Evolutionary conservation across 2,329 filamentous ascomycete species (phyloP), one percentile per base, ranked within the genome.

Genomic region (Emmonsia crescens): DNA sequence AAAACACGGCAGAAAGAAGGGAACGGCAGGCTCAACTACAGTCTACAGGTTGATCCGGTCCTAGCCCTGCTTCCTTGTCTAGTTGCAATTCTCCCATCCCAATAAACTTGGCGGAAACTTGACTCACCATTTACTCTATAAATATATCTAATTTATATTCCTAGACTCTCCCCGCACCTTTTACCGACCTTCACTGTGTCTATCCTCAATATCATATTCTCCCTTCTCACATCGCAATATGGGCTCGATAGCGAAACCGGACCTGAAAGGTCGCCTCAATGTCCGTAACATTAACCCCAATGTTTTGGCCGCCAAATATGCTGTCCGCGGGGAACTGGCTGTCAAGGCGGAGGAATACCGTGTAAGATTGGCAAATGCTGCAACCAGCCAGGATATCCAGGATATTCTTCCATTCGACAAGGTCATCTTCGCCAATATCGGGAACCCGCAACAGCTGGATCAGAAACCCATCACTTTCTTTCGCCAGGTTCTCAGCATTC

Each of bases 401-500:
- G 51, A 55, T 31, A 12, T 24, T 12, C 82, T 97, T 58, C 93
- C 94, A 57, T 99, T 99, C 76, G 82, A 89, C 70, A 83, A 91
- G 63, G 87, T 99, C 76, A 93, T 99, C 78, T 92, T 89, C 65
- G 94, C 94, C 77, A 99, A 99, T 79, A 99, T 99, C 72, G 94
- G 94, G 73, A 99, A 99, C 80, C 94, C 94, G 3, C 94, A 99
- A 78, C 94, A 99, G 79, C 85, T 99, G 65, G 94, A 96, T 78
- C 94, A 99, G 83, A 95, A 97, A 82, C 94, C 94, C 71, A 93
- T 99, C 71, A 99, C 94, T 68, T 99, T 96, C 82, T 96, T 99
- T 85, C 87, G 94, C 69, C 93, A 99, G 79, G 94, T 99, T 33
- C 83, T 94, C 71, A 96, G 91, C 77, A 76, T 99, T 65, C 78